phyloP scores from a whole-genome alignment of 108 stramenopile genomes.

The Pseudonitzschia pungens region DNA sequence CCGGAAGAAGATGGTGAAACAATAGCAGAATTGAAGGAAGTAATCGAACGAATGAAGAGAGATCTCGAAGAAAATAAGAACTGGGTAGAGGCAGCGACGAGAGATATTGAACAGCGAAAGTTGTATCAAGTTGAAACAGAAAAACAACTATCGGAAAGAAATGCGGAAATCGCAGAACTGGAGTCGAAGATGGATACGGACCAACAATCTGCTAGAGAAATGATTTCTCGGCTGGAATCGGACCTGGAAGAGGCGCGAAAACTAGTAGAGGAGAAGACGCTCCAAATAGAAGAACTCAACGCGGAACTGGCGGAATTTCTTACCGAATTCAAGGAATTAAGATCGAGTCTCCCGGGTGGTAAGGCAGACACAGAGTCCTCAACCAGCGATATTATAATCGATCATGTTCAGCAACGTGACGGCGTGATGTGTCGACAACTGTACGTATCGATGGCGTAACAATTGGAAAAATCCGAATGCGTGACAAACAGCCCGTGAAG shows the following conservation, averaged over 20 bases:
- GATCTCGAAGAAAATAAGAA: conserved; percentile 1
- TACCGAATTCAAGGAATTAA: not conserved
- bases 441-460: no score
- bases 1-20: not conserved
- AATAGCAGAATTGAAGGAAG: not conserved
- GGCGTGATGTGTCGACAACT: conserved; percentile 10
- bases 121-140: not conserved
- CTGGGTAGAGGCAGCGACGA: not conserved
- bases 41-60: not conserved
- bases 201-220: not conserved
- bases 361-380: not conserved
- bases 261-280: not conserved
- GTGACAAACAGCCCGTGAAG: no score
- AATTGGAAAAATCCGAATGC: no score
- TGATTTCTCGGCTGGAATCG: not conserved
- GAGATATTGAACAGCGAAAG: not conserved
- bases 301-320: not conserved
- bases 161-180: not conserved
- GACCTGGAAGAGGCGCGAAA: not conserved
- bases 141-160: not conserved
- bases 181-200: not conserved
- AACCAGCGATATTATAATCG: conserved; percentile 7
- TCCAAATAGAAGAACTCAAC: not conserved
- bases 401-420: conserved; percentile 14
- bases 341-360: not conserved